phyloP scores from a whole-genome alignment of 345 rosid genomes.

The Syzygium jambos region DNA sequence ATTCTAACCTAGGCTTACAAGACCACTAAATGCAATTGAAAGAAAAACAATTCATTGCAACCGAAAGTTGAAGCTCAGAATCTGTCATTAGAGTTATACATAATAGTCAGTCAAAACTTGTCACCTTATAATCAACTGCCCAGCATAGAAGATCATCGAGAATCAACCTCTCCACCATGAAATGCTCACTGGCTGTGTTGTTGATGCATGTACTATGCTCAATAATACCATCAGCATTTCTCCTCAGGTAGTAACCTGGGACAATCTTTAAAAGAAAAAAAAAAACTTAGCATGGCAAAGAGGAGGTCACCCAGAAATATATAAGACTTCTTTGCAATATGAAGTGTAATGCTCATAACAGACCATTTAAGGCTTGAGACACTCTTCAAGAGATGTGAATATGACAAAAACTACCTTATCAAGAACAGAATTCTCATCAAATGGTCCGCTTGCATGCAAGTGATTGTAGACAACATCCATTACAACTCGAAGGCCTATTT shows the following conservation, averaged over 20 bases:
- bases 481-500: conserved; percentile 59
- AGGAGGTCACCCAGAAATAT: background rate
- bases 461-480: conserved; percentile 96
- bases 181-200: conserved; percentile 97
- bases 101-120: background rate
- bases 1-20: background rate
- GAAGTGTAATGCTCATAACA: background rate
- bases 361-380: background rate
- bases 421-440: conserved; percentile 68
- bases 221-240: conserved; percentile 69
- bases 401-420: conserved; percentile 56
- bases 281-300: background rate
- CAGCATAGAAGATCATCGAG: conserved; percentile 78
- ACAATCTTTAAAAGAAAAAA: conserved; percentile 51
- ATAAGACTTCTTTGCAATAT: background rate
- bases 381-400: background rate
- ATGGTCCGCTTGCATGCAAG: conserved; percentile 82
- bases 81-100: background rate
- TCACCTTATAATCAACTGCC: conserved; percentile 86
- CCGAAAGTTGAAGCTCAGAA: background rate
- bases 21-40: background rate
- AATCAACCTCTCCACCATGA: conserved; percentile 85
- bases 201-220: conserved; percentile 89
- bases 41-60: background rate
- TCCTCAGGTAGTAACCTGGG: conserved; percentile 96